Percentiles rank a stretch among this genome's conserved stretches.
phyloP scores from a whole-genome alignment of 1,284 basidiomycete genomes.

The Irpex sp. region DNA sequence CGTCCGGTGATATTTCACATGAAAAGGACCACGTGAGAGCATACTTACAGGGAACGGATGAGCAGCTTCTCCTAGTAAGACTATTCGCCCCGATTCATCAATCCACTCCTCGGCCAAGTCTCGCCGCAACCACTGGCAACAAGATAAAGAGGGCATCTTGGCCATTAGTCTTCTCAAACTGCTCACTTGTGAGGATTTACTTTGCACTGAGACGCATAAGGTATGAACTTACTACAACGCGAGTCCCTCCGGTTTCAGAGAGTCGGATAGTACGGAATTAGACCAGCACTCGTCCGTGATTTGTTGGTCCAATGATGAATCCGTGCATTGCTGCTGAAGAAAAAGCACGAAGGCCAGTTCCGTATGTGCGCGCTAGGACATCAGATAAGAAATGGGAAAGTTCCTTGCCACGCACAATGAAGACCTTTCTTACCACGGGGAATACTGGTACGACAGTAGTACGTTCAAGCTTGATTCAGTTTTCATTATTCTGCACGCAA shows the following conservation, averaged over 20 bases:
- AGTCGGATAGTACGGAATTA: neutral
- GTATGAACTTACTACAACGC: neutral
- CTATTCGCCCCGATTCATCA: slow-evolving; percentile 7
- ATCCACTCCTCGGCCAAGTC: neutral
- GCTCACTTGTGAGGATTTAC: neutral
- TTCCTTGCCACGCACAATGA: neutral
- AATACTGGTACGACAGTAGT: neutral
- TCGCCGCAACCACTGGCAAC: neutral
- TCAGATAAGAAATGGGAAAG: neutral
- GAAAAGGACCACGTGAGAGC: neutral
- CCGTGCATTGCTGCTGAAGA: neutral
- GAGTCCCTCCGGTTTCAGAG: neutral
- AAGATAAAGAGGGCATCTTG: neutral
- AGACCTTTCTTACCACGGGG: neutral
- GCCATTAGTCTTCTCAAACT: neutral
- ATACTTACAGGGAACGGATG: slow-evolving; percentile 7
- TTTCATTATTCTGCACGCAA: neutral
- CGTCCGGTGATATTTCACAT: neutral
- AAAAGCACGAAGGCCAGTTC: neutral
- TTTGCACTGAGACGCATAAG: neutral
- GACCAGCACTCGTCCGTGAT: neutral
- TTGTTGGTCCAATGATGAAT: neutral
- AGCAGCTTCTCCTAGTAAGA: slow-evolving; percentile 10
- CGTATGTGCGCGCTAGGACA: neutral
- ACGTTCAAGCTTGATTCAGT: neutral